These are phyloP conservation scores for Jimgerdemannia lactiflua DNA, from an alignment of 192 early-diverging fungal species.

Conservation along the genomic window DNA sequence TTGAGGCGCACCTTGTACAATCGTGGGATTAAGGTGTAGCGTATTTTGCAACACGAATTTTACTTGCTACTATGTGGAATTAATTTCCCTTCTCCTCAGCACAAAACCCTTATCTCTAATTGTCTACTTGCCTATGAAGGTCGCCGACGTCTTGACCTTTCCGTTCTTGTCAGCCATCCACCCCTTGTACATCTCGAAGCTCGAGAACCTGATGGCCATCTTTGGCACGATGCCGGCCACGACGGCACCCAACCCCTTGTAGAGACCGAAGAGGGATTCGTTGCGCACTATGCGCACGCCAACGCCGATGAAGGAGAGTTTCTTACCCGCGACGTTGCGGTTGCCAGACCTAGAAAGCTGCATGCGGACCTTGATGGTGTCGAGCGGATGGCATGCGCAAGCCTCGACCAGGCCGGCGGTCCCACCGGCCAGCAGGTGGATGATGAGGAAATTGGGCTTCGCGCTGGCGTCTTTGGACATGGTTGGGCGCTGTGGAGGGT, in stretches of 20 bases:
- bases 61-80: too few species aligned
- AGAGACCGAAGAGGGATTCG: constrained; percentile 87
- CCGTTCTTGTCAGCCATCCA: constrained; percentile 67
- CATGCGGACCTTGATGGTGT: constrained; percentile 98
- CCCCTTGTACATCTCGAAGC: constrained; percentile 92
- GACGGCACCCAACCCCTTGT: constrained; percentile 98
- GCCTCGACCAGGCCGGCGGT: constrained; percentile 91
- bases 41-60: too few species aligned
- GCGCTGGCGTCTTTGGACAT: too few species aligned
- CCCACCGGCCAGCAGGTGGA: constrained; percentile 87
- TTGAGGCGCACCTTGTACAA: too few species aligned
- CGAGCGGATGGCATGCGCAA: constrained; percentile 87
- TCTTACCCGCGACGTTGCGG: constrained; percentile 43
- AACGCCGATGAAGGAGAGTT: constrained; percentile 75
- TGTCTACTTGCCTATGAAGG: constrained; percentile 67
- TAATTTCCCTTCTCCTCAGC: background rate
- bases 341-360: constrained; percentile 75
- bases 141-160: constrained; percentile 60
- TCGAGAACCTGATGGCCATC: constrained; percentile 98
- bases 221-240: constrained; percentile 97
- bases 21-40: too few species aligned
- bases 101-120: too few species aligned
- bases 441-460: constrained; percentile 58
- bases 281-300: constrained; percentile 80
- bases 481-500: too few species aligned